A percentile compares a stretch with the other conserved stretches of the same genome.
Conservation (phyloP, 1,284 basidiomycete genomes). For the Pisolithus thermaeus region DNA sequence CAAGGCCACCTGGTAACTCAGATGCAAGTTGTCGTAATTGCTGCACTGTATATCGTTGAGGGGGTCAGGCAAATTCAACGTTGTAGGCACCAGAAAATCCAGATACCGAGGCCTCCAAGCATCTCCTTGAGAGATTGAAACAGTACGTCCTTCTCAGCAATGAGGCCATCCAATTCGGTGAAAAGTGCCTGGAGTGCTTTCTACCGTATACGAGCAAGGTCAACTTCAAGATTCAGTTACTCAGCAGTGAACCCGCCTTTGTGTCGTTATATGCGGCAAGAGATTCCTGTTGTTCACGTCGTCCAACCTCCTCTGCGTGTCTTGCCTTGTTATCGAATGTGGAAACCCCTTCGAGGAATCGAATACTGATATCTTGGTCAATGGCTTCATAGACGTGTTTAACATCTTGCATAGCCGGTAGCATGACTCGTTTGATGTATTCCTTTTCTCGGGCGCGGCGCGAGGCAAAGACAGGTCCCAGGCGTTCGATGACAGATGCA, state of each 20-base stretch:
- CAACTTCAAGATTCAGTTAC: background rate
- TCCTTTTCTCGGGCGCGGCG: conserved; percentile 15
- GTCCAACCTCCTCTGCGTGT: conserved; percentile 13
- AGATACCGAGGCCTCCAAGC: conserved; percentile 18
- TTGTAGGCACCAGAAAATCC: background rate
- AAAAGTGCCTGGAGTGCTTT: conserved; percentile 16
- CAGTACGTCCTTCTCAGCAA: conserved; percentile 18
- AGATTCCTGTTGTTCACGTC: conserved; percentile 13
- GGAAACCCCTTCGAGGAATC: conserved; percentile 12
- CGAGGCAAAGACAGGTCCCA: conserved; percentile 20
- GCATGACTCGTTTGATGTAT: conserved; percentile 13
- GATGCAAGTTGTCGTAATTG: conserved; percentile 14
- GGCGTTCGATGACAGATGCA: conserved; percentile 21
- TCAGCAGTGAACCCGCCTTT: conserved; percentile 20
- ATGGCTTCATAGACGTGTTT: conserved; percentile 24
- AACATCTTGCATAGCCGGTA: conserved; percentile 25
- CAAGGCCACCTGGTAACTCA: conserved; percentile 19
- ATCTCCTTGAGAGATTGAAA: conserved; percentile 18
- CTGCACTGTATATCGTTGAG: conserved; percentile 12
- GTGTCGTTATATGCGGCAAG: conserved; percentile 10
- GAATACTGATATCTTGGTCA: conserved; percentile 15
- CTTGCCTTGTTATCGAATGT: conserved; percentile 15
- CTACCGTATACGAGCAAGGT: conserved; percentile 12
- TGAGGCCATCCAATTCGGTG: conserved; percentile 15
- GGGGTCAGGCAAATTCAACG: conserved; percentile 7